Base-by-base conservation (phyloP, 768 basidiomycete species). In the Porpolomopsis calyptriformis region DNA sequence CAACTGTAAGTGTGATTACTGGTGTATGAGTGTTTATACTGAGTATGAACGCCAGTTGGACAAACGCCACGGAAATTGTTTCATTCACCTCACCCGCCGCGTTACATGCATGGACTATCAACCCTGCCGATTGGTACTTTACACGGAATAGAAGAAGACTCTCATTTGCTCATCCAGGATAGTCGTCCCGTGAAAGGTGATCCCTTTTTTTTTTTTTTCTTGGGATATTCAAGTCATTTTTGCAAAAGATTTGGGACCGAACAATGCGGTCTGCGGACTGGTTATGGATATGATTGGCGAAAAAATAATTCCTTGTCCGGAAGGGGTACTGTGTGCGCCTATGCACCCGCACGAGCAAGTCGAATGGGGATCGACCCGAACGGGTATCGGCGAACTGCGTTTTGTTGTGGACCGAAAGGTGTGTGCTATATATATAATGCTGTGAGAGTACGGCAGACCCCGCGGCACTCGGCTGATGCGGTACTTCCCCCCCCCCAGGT, bases 1-100 rank as follows among this genome's bases (percentile, higher is more conserved):
- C 61, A 94, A 94, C 51, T 97, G 88, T 87, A 53, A 31, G 74
- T 11, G 25, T 41, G 5, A 37, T 11, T 25, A 16, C 24, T 11
- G 31, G 3, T 9, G 27, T 36, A 18, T 46, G 34, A 14, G 39
- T 45, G 55, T 2, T 52, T 39, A 8, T 40, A 24, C 2, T 31
- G 40, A 26, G 4, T 24, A 11, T 19, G 38, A 27, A 33, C 36
- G 43, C 2, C 52, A 89, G 86, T 96, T 53, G 92, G 92, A 11
- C 91, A 94, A 64, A 94, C 92, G 0, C 92, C 92, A 8, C 73
- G 80, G 22, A 91, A 89, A 57, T 72, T 96, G 6, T 97, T 96
- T 62, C 71, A 63, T 6, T 55, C 65, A 0, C 74, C 86, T 2
- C 93, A 96, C 69, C 89, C 90, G 0, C 64, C 70, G 22, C 74